phyloP scores from a whole-genome alignment of 306 rosid species.

The Sphenostylis stenocarpa region DNA sequence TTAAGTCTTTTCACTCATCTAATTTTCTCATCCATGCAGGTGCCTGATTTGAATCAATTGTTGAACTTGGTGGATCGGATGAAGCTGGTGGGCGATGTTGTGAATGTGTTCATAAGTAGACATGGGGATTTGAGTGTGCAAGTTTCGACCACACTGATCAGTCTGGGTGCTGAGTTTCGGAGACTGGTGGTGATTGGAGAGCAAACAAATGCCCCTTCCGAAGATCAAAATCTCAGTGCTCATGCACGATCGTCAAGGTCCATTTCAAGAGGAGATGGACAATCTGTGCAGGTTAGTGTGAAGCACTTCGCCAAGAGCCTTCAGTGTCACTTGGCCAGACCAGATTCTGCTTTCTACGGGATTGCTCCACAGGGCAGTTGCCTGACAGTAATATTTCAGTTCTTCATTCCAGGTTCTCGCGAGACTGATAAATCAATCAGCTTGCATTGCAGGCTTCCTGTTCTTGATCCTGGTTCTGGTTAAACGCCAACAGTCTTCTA shows the following conservation, averaged over 20 bases:
- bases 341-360: conserved; percentile 97
- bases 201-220: conserved; percentile 65
- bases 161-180: conserved; percentile 85
- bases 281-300: conserved; percentile 87
- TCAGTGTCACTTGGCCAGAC: conserved; percentile 85
- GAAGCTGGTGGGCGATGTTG: conserved; percentile 82
- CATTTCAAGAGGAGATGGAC: conserved; percentile 73
- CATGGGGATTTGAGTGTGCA: conserved; percentile 78
- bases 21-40: conserved; percentile 15
- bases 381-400: conserved; percentile 67
- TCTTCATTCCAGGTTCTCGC: conserved; percentile 72
- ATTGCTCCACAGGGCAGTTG: conserved; percentile 79
- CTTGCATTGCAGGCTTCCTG: conserved; percentile 95
- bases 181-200: conserved; percentile 77
- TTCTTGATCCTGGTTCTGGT: conserved; percentile 70
- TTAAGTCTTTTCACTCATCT: background rate
- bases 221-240: conserved; percentile 75
- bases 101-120: conserved; percentile 75
- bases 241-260: conserved; percentile 69
- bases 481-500: conserved; percentile 30
- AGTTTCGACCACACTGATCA: conserved; percentile 77
- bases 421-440: conserved; percentile 91
- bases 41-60: conserved; percentile 82
- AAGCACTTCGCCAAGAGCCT: conserved; percentile 93
- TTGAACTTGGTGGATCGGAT: conserved; percentile 88